These are phyloP conservation scores for Didymellaceae sp. DNA, from an alignment of 2,329 filamentous ascomycete species.

Conservation along the genomic window DNA sequence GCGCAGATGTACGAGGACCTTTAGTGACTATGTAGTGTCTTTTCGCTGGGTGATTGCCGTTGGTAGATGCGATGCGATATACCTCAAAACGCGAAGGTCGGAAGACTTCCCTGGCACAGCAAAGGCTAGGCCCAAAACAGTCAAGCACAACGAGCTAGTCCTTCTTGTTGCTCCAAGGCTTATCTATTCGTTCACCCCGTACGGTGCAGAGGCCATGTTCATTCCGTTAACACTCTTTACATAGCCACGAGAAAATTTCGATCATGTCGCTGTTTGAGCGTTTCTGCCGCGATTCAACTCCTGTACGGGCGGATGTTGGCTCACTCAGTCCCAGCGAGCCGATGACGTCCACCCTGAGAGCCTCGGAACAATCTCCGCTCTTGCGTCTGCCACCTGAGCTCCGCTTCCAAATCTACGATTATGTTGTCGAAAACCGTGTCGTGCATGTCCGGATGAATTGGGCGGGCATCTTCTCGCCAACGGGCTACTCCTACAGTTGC, in stretches of 20 bases:
- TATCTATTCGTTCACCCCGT: too few relatives aligned
- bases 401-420: constrained; percentile 22
- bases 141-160: not conserved
- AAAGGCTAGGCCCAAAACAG: not conserved
- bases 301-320: not conserved
- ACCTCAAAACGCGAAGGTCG: too few relatives aligned
- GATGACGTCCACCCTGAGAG: not conserved
- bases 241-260: too few relatives aligned
- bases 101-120: not conserved
- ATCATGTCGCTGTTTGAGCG: not conserved
- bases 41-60: too few relatives aligned
- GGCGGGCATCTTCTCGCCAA: constrained; percentile 13
- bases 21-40: too few relatives aligned
- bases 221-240: too few relatives aligned
- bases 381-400: constrained; percentile 22
- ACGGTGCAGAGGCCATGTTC: too few relatives aligned
- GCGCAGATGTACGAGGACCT: too few relatives aligned
- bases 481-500: constrained; percentile 16
- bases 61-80: too few relatives aligned
- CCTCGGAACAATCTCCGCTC: constrained; percentile 5
- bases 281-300: not conserved
- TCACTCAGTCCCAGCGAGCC: not conserved
- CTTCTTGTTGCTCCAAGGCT: too few relatives aligned
- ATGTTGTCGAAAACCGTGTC: constrained; percentile 14
- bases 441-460: constrained; percentile 18